Percentiles rank a stretch among this genome's conserved stretches.
These are phyloP conservation scores for Yamadazyma sp. DNA, from an alignment of 805 yeast genomes.

Conservation along the genomic window DNA sequence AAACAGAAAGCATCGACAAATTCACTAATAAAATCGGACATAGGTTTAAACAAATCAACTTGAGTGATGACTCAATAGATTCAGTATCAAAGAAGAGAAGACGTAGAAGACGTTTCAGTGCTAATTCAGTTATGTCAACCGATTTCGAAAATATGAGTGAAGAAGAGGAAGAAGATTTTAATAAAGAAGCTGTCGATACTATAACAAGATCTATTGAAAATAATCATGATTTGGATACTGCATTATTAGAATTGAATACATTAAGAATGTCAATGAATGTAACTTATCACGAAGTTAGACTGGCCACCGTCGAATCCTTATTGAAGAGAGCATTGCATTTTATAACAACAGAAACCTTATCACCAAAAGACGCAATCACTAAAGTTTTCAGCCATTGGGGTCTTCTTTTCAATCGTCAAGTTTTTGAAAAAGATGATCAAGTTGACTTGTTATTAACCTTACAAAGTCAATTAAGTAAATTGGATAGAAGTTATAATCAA, in stretches of 20 bases:
- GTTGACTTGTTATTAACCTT: conserved; percentile 59
- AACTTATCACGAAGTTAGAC: conserved; percentile 86
- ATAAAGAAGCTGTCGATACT: conserved; percentile 88
- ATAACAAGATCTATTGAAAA: conserved; percentile 88
- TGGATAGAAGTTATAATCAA: conserved; percentile 41
- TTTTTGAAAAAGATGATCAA: conserved; percentile 76
- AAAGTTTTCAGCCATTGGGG: conserved; percentile 84
- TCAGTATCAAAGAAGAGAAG: conserved; percentile 46
- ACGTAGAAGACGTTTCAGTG: conserved; percentile 31
- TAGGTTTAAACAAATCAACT: conserved; percentile 31
- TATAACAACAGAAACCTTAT: conserved; percentile 72
- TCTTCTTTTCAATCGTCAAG: conserved; percentile 75
- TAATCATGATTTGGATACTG: conserved; percentile 91
- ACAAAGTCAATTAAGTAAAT: conserved; percentile 41
- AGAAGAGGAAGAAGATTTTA: conserved; percentile 68
- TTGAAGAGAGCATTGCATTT: conserved; percentile 67
- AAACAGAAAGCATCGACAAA: no score
- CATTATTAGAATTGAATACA: conserved; percentile 87
- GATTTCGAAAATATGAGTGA: conserved; percentile 40
- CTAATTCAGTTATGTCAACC: conserved; percentile 40
- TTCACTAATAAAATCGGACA: conserved; percentile 3
- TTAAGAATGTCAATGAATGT: conserved; percentile 97
- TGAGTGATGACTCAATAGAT: conserved; percentile 59
- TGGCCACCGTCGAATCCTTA: conserved; percentile 74
- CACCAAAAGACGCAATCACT: conserved; percentile 69